Base-by-base conservation (phyloP, 2,329 filamentous ascomycete species). In the Cladosporium sp. region DNA sequence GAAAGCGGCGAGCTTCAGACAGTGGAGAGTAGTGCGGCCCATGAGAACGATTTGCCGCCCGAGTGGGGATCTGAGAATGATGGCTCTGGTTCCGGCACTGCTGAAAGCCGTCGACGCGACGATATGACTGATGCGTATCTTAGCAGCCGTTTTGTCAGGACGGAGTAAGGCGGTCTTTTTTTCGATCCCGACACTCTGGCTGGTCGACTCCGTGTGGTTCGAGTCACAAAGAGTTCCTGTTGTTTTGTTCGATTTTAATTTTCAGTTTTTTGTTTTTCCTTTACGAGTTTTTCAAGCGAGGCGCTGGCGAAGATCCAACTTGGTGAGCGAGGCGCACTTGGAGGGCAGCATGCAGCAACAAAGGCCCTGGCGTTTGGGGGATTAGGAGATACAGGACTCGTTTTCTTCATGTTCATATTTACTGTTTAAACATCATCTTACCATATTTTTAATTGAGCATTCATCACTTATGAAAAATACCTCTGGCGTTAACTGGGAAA, bases 1-100 rank as follows among this genome's bases (percentile, higher is more conserved):
- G 54, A 56, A 19, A 43, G 52, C 40, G 52, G 52, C 40, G 52
- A 55, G 52, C 20, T 55, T 17, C n/a, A 55, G n/a, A 55, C 52
- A 1, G 39, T 37, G 2, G 52, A 55, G 17, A 37, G 28, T 14
- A 34, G 30, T n/a, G 47, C 30, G 28, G 47, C 28, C 11, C 47
- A 37, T 14, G 47, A 50, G 47, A 37, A 50, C 19, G 47, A 37
- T 15, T 25, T 47, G 43, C 43, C 43, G 7, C 11, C 30, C 8
- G 30, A 12, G 11, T 12, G 30, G 11, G 30, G 30, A 12, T 12
- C 25, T 30, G 9, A 22, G 11, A 30, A 25, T 28, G 19, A n/a
- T 14, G 47, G 17, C 11, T 36, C 47, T 22, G 47, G 30, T 8
- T 19, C 47, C 17, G 9, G 43, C 17, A 30, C 43, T 47, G 43